These are phyloP conservation scores for Verticillium isaacii DNA, from an alignment of 2,329 filamentous ascomycete genomes.

Conservation along the genomic window DNA sequence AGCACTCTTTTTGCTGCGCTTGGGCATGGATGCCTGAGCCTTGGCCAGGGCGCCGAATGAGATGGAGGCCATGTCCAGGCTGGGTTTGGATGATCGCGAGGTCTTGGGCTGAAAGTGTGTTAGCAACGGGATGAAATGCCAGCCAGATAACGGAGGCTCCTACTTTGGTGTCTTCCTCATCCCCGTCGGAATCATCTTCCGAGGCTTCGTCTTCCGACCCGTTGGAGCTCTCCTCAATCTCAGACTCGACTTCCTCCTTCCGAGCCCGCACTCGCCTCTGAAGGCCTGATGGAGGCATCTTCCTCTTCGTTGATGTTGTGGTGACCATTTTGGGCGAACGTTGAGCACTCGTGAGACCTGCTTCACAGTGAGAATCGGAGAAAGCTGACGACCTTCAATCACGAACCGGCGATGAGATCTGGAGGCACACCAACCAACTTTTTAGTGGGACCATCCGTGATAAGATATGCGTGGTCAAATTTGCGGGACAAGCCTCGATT, in stretches of 20 bases:
- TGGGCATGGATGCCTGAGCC: slow-evolving; percentile 66
- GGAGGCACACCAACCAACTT: slow-evolving; percentile 6
- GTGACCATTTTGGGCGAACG: background rate
- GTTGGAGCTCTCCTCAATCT: slow-evolving; percentile 25
- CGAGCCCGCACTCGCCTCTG: slow-evolving; percentile 34
- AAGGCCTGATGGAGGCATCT: slow-evolving; percentile 15
- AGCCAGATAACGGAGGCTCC: background rate
- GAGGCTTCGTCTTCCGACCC: slow-evolving; percentile 25
- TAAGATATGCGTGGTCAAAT: background rate
- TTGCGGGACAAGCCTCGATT: background rate
- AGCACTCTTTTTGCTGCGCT: slow-evolving; percentile 18
- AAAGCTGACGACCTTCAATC: background rate
- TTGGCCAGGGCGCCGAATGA: slow-evolving; percentile 89
- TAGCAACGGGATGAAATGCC: background rate
- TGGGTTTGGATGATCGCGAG: slow-evolving; percentile 17
- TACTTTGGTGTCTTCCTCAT: slow-evolving; percentile 11
- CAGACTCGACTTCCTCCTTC: slow-evolving; percentile 22
- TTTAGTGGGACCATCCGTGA: slow-evolving; percentile 14
- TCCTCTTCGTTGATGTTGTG: slow-evolving; percentile 10
- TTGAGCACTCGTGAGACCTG: background rate
- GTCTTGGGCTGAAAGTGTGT: slow-evolving; percentile 23
- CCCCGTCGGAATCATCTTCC: slow-evolving; percentile 22
- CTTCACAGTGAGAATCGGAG: background rate
- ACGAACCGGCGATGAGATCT: background rate
- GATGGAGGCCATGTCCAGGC: slow-evolving; percentile 52